Conservation (phyloP, 1,139 yeast species). For the Nakaseomyces delphensis region DNA sequence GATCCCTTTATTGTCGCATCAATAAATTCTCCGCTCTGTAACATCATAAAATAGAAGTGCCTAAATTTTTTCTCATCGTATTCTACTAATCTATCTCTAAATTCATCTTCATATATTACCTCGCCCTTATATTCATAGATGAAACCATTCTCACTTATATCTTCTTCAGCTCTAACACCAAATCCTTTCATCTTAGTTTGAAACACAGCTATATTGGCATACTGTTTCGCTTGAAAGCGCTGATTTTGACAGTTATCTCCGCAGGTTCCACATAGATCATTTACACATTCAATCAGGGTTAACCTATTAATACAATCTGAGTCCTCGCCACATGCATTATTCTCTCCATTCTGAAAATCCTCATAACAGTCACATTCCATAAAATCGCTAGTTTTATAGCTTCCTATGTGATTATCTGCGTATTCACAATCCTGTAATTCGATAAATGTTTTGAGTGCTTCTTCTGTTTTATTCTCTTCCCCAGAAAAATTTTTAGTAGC, state of each 20-base stretch:
- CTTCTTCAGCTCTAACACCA: conserved; percentile 67
- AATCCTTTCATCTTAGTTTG: conserved; percentile 80
- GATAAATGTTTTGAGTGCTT: conserved; percentile 54
- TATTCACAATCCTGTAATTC: conserved; percentile 55
- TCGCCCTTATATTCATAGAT: conserved; percentile 92
- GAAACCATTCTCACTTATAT: conserved; percentile 55
- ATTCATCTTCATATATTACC: conserved; percentile 69
- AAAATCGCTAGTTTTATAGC: conserved; percentile 55
- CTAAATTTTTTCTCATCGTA: conserved; percentile 65
- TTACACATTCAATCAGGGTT: conserved; percentile 85
- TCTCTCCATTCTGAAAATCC: conserved; percentile 33
- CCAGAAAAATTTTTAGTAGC: conserved; percentile 37
- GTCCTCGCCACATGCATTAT: conserved; percentile 75
- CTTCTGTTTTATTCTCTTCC: conserved; percentile 55
- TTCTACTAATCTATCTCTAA: conserved; percentile 61
- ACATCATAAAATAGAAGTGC: conserved; percentile 97
- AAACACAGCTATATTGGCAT: conserved; percentile 67
- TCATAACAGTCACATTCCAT: conserved; percentile 83
- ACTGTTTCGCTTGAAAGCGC: conserved; percentile 68
- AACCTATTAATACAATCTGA: conserved; percentile 86
- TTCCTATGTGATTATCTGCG: conserved; percentile 50
- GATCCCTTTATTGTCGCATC: conserved; percentile 90
- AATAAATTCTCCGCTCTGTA: conserved; percentile 83
- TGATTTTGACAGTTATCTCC: conserved; percentile 80
- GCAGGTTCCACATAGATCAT: conserved; percentile 57